phyloP scores from a whole-genome alignment of 192 early-diverging fungal genomes.

The Backusella circina region DNA sequence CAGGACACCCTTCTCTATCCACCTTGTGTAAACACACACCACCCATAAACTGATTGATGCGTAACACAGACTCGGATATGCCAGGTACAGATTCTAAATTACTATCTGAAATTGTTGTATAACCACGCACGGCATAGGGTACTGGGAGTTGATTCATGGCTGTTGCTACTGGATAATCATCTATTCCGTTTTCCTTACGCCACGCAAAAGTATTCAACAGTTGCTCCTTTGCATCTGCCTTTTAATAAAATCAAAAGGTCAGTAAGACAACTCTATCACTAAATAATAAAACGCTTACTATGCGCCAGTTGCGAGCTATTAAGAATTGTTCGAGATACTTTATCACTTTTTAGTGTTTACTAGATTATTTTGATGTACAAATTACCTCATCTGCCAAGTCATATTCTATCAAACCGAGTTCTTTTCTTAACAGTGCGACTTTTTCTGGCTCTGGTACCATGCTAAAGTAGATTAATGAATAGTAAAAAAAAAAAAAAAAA shows the following conservation, averaged over 20 bases:
- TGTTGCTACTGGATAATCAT: conserved; percentile 56
- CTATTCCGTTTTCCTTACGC: conserved; percentile 56
- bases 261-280: too few relatives aligned
- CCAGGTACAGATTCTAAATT: conserved; percentile 55
- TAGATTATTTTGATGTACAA: not conserved
- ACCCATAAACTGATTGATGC: conserved; percentile 62
- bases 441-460: not conserved
- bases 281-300: conserved; percentile 1
- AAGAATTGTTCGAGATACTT: conserved; percentile 20
- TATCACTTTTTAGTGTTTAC: not conserved
- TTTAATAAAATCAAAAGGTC: not conserved
- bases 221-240: conserved; percentile 61
- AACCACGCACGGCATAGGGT: conserved; percentile 67
- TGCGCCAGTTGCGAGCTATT: conserved; percentile 14
- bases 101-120: conserved; percentile 55
- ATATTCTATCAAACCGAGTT: not conserved
- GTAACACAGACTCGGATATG: conserved; percentile 58
- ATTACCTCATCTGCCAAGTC: not conserved
- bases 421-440: not conserved
- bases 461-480: not conserved
- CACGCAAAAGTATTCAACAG: conserved; percentile 56
- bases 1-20: conserved; percentile 85
- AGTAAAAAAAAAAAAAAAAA: not conserved
- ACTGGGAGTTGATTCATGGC: conserved; percentile 53
- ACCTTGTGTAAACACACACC: conserved; percentile 79